Evolutionary conservation across 768 basidiomycete species (phyloP), one percentile per base, ranked within the genome.

Genomic region (Rhodotorula toruloides): DNA sequence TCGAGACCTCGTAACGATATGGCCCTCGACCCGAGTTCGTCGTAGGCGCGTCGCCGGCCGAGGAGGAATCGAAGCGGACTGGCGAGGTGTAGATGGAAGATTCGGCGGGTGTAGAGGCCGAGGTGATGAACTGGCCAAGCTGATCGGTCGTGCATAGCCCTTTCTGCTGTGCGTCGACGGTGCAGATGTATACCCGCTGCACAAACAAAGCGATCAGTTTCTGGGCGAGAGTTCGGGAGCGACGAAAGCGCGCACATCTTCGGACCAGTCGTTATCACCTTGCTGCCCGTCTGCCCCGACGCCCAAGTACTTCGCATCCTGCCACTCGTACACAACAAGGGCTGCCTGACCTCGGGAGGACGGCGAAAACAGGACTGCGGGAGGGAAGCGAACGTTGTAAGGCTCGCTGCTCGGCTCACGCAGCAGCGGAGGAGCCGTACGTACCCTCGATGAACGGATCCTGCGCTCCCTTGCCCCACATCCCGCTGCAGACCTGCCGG

Each of bases 321-420:
- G 77, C 93, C 93, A 99, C 79, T 98, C 94, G 75, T 97, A 99
- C 31, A 99, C 85, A 58, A 94, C 88, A 83, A 96, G 86, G 34
- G 94, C 90, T 27, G 96, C 80, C 78, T 94, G 89, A 43, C 94
- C 94, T 73, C 86, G 81, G 6, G 91, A 91, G 10, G 81, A 73
- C 25, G 80, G 76, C 72, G 89, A 85, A 79, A 97, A 98, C 8
- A 86, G 85, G 65, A 94, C 79, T 83, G 71, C 61, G 42, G 34
- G 17, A 37, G 60, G 36, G 27, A n/a, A 37, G 4, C 44, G n/a
- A 27, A 27, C 16, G 48, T 5, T 29, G 49, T 58, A 36, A 42
- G 49, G 39, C 2, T 25, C 36, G 44, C 37, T 62, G 31, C 53
- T 50, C 54, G 64, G 34, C 9, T 11, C 6, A n/a, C 50, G 42